Evolutionary conservation across 1,284 basidiomycete species (phyloP), one percentile per base, ranked within the genome.

Genomic region (Austroboletus niveus): DNA sequence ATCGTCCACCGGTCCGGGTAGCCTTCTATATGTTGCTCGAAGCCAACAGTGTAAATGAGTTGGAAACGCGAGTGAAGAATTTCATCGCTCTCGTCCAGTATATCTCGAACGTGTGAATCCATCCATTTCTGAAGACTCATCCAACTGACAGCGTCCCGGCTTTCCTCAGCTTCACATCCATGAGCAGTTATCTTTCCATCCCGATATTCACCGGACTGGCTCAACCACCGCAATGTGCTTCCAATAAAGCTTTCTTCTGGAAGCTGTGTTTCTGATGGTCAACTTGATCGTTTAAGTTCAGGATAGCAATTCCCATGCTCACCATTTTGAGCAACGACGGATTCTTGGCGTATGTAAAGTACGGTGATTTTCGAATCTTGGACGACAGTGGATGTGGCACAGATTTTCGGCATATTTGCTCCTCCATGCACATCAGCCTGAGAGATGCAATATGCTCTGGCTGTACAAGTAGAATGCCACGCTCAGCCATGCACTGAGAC

Each of bases 51-150:
- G 17, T 17, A 17, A 17, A 17, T 17, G 17, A 17, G 17, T 17
- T 17, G 17, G 17, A 17, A 17, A 17, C 17, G 17, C 17, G 17
- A 17, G 17, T 17, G 17, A 17, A 17, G 17, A 17, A 17, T 17
- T 17, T 17, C 17, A 17, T 17, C 17, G 17, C 17, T 17, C 17
- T 17, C 17, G 17, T 17, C 17, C 17, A 17, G 17, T 17, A 17
- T 17, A 17, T 17, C 17, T 17, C 17, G 17, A 17, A 17, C 17
- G 17, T 17, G 17, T 17, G 17, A 17, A 17, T 17, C 17, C 17
- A 17, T 17, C 17, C 17, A 76, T 15, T 45, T 49, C 43, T 72
- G 68, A 0, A 57, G 53, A 5, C 54, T 39, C 9, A 65, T 49
- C 20, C 66, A 52, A 42, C 11, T 38, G 36, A 11, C 4, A 20